phyloP scores from a whole-genome alignment of 768 basidiomycete genomes.

The Phaeotremella skinneri region DNA sequence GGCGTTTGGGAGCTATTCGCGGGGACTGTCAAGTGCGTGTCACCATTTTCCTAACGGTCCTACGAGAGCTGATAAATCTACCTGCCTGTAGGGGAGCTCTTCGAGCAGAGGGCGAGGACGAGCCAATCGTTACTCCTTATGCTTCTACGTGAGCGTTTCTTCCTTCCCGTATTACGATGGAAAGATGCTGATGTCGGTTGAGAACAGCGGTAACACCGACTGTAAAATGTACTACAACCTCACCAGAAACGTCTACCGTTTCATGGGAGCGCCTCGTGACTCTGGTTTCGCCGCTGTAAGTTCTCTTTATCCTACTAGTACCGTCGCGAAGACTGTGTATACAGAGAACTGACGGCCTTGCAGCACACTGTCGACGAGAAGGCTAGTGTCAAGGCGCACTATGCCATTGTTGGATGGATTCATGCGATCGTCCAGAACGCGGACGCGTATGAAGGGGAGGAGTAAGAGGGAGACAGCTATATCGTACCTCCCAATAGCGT shows the following conservation, averaged over 20 bases:
- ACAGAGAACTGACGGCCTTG: background rate
- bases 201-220: slow-evolving; percentile 40
- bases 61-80: slow-evolving; percentile 3
- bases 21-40: slow-evolving; percentile 45
- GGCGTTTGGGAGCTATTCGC: slow-evolving; percentile 47
- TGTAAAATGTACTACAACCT: slow-evolving; percentile 50
- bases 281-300: slow-evolving; percentile 23
- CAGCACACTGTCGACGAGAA: slow-evolving; percentile 51
- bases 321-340: background rate
- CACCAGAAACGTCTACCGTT: slow-evolving; percentile 46
- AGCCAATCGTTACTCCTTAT: slow-evolving; percentile 41
- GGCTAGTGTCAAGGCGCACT: slow-evolving; percentile 39
- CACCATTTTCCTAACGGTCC: background rate
- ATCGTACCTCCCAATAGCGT: too few species aligned
- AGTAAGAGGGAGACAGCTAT: too few species aligned
- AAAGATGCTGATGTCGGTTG: background rate
- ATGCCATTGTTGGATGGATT: slow-evolving; percentile 44
- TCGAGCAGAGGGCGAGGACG: slow-evolving; percentile 35
- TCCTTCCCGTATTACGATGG: background rate
- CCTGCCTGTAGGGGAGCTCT: slow-evolving; percentile 22
- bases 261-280: slow-evolving; percentile 36
- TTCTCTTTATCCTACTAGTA: background rate
- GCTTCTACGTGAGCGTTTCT: slow-evolving; percentile 34
- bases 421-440: slow-evolving; percentile 49
- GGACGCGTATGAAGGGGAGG: slow-evolving; percentile 40